Conservation (phyloP, 495 filamentous ascomycete genomes). For the Evernia prunastri region DNA sequence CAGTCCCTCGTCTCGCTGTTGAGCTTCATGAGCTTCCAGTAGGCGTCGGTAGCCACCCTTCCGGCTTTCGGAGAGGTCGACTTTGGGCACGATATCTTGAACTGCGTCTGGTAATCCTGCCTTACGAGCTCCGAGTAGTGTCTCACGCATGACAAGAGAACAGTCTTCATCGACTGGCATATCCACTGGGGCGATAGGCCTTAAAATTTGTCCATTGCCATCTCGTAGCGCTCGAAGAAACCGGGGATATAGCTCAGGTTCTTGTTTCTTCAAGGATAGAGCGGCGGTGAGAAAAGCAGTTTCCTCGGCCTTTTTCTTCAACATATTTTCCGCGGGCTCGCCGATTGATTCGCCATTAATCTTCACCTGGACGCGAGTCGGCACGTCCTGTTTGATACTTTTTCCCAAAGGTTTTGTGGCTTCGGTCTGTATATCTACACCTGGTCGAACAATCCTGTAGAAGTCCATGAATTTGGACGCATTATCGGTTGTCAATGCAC, state of each 20-base stretch:
- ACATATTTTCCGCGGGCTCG: constrained; percentile 33
- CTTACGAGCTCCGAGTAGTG: constrained; percentile 34
- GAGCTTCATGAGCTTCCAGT: constrained; percentile 24
- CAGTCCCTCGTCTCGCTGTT: constrained; percentile 28
- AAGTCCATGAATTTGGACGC: constrained; percentile 40
- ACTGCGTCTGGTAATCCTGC: constrained; percentile 38
- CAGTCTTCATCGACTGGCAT: constrained; percentile 34
- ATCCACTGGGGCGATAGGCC: constrained; percentile 30
- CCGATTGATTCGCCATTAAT: constrained; percentile 34
- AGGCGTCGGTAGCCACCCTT: constrained; percentile 19
- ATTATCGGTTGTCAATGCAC: constrained; percentile 36
- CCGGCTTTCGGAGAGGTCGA: constrained; percentile 17
- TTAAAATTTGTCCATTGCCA: constrained; percentile 39
- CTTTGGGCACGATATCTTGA: constrained; percentile 25
- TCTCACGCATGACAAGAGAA: constrained; percentile 38
- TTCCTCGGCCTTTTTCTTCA: constrained; percentile 36
- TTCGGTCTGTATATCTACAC: constrained; percentile 30
- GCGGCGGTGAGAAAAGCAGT: constrained; percentile 40
- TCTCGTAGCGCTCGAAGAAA: constrained; percentile 36
- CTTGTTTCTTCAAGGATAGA: constrained; percentile 31
- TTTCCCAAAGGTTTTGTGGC: constrained; percentile 6
- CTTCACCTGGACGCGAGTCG: constrained; percentile 26
- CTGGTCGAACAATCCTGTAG: constrained; percentile 31
- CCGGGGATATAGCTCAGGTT: constrained; percentile 34
- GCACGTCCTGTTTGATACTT: constrained; percentile 17